Evolutionary conservation across 1,284 basidiomycete genomes (phyloP).

Genomic region (Rhodotorula sp.): DNA sequence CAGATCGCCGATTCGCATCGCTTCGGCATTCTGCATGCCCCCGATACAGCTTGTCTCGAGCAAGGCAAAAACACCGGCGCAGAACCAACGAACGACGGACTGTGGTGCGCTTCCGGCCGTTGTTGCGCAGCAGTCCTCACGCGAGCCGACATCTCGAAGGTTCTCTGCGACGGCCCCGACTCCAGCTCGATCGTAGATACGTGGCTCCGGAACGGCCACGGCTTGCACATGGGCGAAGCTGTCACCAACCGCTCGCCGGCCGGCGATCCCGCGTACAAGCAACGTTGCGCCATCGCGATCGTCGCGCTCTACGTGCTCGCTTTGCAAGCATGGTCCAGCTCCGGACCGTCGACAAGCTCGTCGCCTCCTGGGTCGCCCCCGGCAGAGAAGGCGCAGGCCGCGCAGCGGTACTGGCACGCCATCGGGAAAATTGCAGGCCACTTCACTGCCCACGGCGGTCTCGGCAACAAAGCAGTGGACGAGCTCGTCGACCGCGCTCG

Average conservation of each 20-base stretch:
- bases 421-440: constrained; percentile 21
- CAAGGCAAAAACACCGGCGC: not conserved
- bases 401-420: constrained; percentile 25
- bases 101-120: constrained; percentile 18
- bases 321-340: constrained; percentile 20
- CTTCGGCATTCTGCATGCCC: constrained; percentile 30
- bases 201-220: too few relatives aligned
- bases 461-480: constrained; percentile 39
- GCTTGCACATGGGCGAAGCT: too few relatives aligned
- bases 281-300: constrained; percentile 19
- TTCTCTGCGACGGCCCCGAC: too few relatives aligned
- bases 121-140: too few relatives aligned
- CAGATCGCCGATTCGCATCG: constrained; percentile 38
- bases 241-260: too few relatives aligned
- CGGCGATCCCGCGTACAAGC: not conserved
- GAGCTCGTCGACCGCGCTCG: constrained; percentile 38
- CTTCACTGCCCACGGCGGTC: not conserved
- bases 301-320: constrained; percentile 35
- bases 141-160: too few relatives aligned
- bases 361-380: not conserved
- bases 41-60: not conserved
- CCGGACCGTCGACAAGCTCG: not conserved
- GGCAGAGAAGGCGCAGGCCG: not conserved
- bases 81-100: constrained; percentile 2
- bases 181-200: too few relatives aligned